These are phyloP conservation scores for maize (Zea mays) DNA, from an alignment of 176 grass and related monocot genomes.

Conservation along the genomic window Zm-B73-REFERENCE-NAM-5.0 NC_050096.1:238613001-238613500, in stretches of 20 bases:
- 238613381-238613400: slow-evolving; percentile 42
- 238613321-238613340: slow-evolving; percentile 31
- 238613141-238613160: not conserved
- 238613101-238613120: slow-evolving; percentile 35
- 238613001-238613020: not conserved
- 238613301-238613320: slow-evolving; percentile 43
- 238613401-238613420: slow-evolving; percentile 38
- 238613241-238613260: slow-evolving; percentile 32
- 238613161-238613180: slow-evolving; percentile 21
- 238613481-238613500: not conserved
- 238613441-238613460: slow-evolving; percentile 47
- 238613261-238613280: slow-evolving; percentile 59
- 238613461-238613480: not conserved
- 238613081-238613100: slow-evolving; percentile 23
- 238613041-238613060: slow-evolving; percentile 30
- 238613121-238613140: slow-evolving; percentile 31
- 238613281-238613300: slow-evolving; percentile 41
- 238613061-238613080: slow-evolving; percentile 27
- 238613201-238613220: not conserved
- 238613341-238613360: slow-evolving; percentile 23
- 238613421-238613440: slow-evolving; percentile 46
- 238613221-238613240: not conserved
- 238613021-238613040: slow-evolving; percentile 21
- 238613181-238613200: not conserved
- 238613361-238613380: slow-evolving; percentile 17